These are phyloP conservation scores for Leccinum variicolor DNA, from an alignment of 768 basidiomycete genomes.

Conservation along the genomic window DNA sequence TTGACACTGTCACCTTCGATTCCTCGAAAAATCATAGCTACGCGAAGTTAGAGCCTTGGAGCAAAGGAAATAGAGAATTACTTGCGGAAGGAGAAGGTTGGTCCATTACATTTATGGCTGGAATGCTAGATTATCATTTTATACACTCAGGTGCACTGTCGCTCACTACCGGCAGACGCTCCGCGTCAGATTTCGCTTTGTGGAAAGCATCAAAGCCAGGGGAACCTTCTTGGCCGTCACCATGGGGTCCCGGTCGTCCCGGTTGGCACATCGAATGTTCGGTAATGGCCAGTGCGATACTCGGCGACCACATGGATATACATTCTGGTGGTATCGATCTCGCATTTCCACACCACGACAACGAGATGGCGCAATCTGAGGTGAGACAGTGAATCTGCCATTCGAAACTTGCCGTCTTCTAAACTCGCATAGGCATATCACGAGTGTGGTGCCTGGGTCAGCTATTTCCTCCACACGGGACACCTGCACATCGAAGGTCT, in stretches of 20 bases:
- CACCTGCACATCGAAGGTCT: constrained; percentile 97
- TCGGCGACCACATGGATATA: constrained; percentile 75
- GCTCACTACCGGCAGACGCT: constrained; percentile 59
- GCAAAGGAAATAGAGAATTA: constrained; percentile 87
- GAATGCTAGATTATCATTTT: not conserved
- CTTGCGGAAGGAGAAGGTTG: constrained; percentile 91
- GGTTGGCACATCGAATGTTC: constrained; percentile 99
- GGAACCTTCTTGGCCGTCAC: constrained; percentile 94
- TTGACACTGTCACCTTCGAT: constrained; percentile 84
- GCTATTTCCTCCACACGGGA: constrained; percentile 98
- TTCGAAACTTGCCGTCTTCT: not conserved
- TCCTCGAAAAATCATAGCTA: constrained; percentile 74
- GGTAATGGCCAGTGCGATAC: constrained; percentile 90
- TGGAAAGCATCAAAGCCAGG: constrained; percentile 98
- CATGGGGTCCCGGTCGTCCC: constrained; percentile 90
- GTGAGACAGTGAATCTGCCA: constrained; percentile 36
- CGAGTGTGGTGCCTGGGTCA: constrained; percentile 90
- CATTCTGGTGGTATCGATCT: constrained; percentile 97
- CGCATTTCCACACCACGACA: constrained; percentile 99
- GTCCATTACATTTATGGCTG: constrained; percentile 5
- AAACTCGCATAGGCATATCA: constrained; percentile 75
- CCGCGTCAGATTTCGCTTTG: constrained; percentile 91
- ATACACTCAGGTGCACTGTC: constrained; percentile 52
- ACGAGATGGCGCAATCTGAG: constrained; percentile 97
- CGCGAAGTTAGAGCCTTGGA: constrained; percentile 95